phyloP scores from a whole-genome alignment of 345 rosid genomes.

The Ricinus communis region DNA sequence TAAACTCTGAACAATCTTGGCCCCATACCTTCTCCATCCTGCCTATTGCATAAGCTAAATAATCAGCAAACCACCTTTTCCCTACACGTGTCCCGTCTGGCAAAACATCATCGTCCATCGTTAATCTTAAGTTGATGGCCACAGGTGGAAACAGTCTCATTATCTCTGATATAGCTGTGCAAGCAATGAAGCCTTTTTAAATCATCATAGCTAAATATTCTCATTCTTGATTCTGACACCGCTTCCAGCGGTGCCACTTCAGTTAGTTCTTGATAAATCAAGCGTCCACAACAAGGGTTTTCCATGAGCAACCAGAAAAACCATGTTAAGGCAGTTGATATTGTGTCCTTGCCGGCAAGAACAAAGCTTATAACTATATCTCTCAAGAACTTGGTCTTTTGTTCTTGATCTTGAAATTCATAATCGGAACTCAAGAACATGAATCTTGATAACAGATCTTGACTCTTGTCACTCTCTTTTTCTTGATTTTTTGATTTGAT shows the following conservation, averaged over 20 bases:
- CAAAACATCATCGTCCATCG: conserved; percentile 48
- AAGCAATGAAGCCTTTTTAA: conserved; percentile 55
- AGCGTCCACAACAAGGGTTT: conserved; percentile 28
- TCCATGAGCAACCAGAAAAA: conserved; percentile 59
- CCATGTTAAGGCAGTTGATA: conserved; percentile 54
- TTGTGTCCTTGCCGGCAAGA: conserved; percentile 55
- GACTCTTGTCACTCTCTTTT: conserved; percentile 9
- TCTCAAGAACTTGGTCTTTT: conserved; percentile 44
- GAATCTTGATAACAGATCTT: conserved; percentile 50
- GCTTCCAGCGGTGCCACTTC: not conserved
- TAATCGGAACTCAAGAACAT: conserved; percentile 27
- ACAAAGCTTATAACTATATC: conserved; percentile 55
- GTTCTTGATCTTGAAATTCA: conserved; percentile 32
- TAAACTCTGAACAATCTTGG: too few species aligned
- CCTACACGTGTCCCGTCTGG: conserved; percentile 68
- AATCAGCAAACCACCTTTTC: conserved; percentile 58
- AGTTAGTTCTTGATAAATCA: conserved; percentile 37
- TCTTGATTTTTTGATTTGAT: conserved; percentile 25
- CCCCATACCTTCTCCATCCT: too few species aligned
- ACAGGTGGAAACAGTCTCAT: conserved; percentile 75
- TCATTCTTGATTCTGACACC: not conserved
- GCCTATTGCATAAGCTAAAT: too few species aligned
- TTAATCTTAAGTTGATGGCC: conserved; percentile 48
- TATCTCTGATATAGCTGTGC: conserved; percentile 62
- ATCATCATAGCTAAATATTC: conserved; percentile 51